Conservation (phyloP, 345 rosid species). For the Gossypium raimondii region DNA sequence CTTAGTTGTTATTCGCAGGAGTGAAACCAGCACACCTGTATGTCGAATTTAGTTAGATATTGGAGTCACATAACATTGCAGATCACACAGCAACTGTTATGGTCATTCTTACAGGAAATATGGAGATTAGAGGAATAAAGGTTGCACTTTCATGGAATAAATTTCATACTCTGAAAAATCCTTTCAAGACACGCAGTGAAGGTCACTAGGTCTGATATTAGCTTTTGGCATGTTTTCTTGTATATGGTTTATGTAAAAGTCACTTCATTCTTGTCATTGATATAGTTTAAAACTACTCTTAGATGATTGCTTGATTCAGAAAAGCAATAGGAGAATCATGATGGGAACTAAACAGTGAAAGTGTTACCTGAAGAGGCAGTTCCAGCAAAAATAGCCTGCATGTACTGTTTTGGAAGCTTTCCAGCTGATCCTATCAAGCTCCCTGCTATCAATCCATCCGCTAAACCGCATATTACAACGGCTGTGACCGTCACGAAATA, state of each 20-base stretch:
- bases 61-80: background rate
- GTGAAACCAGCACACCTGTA: conserved; percentile 69
- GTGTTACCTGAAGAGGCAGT: conserved; percentile 84
- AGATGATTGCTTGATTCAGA: background rate
- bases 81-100: background rate
- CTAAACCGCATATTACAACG: conserved; percentile 73
- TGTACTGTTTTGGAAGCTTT: conserved; percentile 78
- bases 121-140: conserved; percentile 9
- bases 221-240: background rate
- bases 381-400: conserved; percentile 96
- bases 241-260: background rate
- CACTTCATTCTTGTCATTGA: background rate
- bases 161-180: background rate
- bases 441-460: conserved; percentile 86
- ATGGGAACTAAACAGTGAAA: conserved; percentile 1
- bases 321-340: background rate
- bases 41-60: conserved; percentile 2
- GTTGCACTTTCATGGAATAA: background rate
- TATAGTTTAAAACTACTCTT: background rate
- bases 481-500: conserved; percentile 53
- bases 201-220: background rate
- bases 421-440: conserved; percentile 85
- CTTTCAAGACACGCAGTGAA: background rate
- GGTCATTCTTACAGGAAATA: background rate
- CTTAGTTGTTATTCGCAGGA: conserved; percentile 75